Percentiles rank a stretch among this genome's conserved stretches.
These are phyloP conservation scores for Solanum bukasovii DNA, from an alignment of 257 asterid species.

Conservation along the genomic window DNA sequence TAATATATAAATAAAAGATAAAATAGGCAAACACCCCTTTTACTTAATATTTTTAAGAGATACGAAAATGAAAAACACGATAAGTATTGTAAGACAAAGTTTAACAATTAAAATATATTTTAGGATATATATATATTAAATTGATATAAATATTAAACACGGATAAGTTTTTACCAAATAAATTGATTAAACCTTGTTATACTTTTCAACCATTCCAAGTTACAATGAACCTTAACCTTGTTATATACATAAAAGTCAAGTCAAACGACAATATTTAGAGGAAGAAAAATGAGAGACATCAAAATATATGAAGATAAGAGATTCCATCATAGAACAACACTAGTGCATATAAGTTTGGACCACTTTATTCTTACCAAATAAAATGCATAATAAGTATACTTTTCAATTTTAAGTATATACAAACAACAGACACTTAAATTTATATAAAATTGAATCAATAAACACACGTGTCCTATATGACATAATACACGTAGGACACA, in stretches of 20 bases:
- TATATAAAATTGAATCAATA: too few relatives aligned
- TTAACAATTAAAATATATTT: too few relatives aligned
- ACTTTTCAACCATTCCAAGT: background rate
- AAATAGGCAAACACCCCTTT: background rate
- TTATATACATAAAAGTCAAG: background rate
- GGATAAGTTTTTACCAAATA: background rate
- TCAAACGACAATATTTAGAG: background rate
- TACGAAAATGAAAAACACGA: background rate
- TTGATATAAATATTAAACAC: background rate
- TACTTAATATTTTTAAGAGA: too few relatives aligned
- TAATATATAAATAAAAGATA: too few relatives aligned
- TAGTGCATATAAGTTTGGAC: background rate
- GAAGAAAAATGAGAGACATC: background rate
- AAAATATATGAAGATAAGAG: background rate
- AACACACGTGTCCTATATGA: rapidly evolving
- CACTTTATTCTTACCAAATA: too few relatives aligned
- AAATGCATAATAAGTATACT: too few relatives aligned
- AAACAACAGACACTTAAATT: too few relatives aligned
- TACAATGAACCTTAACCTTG: background rate
- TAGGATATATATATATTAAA: too few relatives aligned
- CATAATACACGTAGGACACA: too few relatives aligned
- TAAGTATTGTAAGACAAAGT: too few relatives aligned
- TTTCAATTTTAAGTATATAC: too few relatives aligned
- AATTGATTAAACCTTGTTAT: background rate
- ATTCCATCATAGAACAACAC: background rate